Evolutionary conservation across 1,284 basidiomycete genomes (phyloP).

Genomic region (Phlebopus sp.): DNA sequence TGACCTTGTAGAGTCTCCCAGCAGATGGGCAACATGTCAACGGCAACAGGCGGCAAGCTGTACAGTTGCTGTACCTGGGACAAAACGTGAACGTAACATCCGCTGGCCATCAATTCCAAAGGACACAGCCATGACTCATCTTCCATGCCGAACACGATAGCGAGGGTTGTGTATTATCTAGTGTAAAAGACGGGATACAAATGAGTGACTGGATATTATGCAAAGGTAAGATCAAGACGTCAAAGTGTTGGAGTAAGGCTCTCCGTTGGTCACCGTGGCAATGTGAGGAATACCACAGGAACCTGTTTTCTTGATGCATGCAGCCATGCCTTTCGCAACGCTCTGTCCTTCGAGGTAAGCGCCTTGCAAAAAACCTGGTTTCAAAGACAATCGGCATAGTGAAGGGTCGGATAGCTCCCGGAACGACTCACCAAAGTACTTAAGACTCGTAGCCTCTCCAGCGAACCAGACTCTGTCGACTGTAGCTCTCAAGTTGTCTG

Average conservation of each 20-base stretch:
- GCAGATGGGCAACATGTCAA: too few species aligned
- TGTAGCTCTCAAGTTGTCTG: slow-evolving; percentile 57
- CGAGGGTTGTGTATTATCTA: not conserved
- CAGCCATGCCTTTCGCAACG: slow-evolving; percentile 34
- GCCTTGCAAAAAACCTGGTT: slow-evolving; percentile 42
- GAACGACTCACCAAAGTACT: slow-evolving; percentile 50
- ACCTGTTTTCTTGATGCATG: slow-evolving; percentile 35
- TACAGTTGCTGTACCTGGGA: too few species aligned
- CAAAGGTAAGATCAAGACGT: slow-evolving; percentile 1
- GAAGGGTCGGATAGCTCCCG: not conserved
- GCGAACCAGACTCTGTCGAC: slow-evolving; percentile 58
- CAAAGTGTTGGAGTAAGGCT: slow-evolving; percentile 19
- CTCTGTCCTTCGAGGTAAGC: slow-evolving; percentile 44
- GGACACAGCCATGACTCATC: too few species aligned
- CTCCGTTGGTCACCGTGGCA: slow-evolving; percentile 25
- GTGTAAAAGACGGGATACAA: not conserved
- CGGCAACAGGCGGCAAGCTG: too few species aligned
- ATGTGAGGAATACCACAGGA: slow-evolving; percentile 28
- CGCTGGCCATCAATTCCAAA: too few species aligned
- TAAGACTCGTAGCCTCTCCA: slow-evolving; percentile 58
- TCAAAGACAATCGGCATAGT: not conserved
- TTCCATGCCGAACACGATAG: too few species aligned
- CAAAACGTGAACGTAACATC: too few species aligned
- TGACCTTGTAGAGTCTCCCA: too few species aligned
- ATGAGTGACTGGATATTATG: not conserved